Conservation (phyloP, 139 green algal species). For the Chlamydomonas sphaeroides region DNA sequence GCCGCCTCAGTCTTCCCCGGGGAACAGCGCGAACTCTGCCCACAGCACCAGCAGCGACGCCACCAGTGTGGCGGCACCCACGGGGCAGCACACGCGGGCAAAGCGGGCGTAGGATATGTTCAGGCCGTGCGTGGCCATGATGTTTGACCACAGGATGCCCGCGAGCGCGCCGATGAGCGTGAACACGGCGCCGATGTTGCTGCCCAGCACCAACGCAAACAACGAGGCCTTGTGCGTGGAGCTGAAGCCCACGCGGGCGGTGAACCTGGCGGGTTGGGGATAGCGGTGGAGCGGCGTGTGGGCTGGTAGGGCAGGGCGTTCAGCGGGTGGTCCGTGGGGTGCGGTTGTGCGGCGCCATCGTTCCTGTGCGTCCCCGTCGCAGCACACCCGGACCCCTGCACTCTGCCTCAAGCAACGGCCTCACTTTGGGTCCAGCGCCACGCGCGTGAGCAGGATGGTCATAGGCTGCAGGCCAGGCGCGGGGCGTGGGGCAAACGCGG, state of each 20-base stretch:
- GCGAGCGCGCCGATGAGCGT: conserved; percentile 62
- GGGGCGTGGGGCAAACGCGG: too few species aligned
- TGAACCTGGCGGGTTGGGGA: conserved; percentile 26
- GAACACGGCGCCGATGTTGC: conserved; percentile 60
- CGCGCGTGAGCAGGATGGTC: conserved; percentile 64
- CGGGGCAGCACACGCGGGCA: conserved; percentile 41
- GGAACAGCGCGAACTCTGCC: conserved; percentile 39
- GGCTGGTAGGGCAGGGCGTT: too few species aligned
- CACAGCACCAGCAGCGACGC: conserved; percentile 48
- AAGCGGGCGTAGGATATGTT: conserved; percentile 42
- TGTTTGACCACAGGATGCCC: conserved; percentile 64
- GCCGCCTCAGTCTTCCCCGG: neutral
- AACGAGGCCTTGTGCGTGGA: conserved; percentile 28
- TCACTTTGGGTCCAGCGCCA: too few species aligned
- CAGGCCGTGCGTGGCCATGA: conserved; percentile 10
- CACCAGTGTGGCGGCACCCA: conserved; percentile 28
- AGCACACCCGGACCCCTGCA: too few species aligned
- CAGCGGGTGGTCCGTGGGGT: too few species aligned
- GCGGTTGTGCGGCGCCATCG: too few species aligned
- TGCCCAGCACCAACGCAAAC: conserved; percentile 55
- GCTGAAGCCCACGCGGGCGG: neutral
- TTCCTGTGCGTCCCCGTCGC: too few species aligned
- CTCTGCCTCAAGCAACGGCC: too few species aligned
- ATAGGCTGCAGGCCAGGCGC: too few species aligned
- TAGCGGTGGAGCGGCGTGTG: too few species aligned